Percentiles rank a stretch among this genome's conserved stretches.
phyloP scores from a whole-genome alignment of 2,329 filamentous ascomycete species.

The Macroventuria anomochaeta region DNA sequence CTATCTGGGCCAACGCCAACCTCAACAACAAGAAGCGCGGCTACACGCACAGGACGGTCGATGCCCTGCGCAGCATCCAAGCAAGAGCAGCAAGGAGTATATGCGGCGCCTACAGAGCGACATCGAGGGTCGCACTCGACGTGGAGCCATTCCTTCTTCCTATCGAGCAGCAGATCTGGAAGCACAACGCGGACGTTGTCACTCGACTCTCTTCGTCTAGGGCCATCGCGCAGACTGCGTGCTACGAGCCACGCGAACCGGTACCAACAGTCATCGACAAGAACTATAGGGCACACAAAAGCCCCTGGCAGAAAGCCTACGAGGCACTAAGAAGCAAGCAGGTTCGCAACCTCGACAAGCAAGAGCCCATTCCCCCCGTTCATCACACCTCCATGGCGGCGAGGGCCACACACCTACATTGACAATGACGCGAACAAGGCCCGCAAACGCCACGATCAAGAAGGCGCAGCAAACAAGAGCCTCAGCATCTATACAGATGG shows the following conservation, averaged over 20 bases:
- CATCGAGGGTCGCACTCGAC: too few species aligned
- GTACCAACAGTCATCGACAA: not conserved
- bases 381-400: conserved; percentile 17
- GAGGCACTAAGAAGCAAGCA: not conserved
- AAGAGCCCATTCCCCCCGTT: conserved; percentile 26
- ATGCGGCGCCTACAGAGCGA: too few species aligned
- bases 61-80: too few species aligned
- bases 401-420: conserved; percentile 19
- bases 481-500: conserved; percentile 31
- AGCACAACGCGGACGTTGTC: too few species aligned
- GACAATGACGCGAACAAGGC: conserved; percentile 18
- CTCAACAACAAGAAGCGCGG: too few species aligned
- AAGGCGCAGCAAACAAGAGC: conserved; percentile 12
- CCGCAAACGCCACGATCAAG: conserved; percentile 19
- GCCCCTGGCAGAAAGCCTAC: not conserved
- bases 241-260: not conserved
- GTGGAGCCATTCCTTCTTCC: too few species aligned
- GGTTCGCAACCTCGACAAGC: conserved; percentile 7
- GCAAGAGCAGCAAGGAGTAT: too few species aligned
- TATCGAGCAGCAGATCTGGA: too few species aligned
- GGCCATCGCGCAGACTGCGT: not conserved
- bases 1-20: too few species aligned
- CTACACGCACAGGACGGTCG: too few species aligned
- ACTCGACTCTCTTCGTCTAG: too few species aligned
- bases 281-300: not conserved